phyloP scores from a whole-genome alignment of 208 protist species.

The Wallacemonas sp. region DNA sequence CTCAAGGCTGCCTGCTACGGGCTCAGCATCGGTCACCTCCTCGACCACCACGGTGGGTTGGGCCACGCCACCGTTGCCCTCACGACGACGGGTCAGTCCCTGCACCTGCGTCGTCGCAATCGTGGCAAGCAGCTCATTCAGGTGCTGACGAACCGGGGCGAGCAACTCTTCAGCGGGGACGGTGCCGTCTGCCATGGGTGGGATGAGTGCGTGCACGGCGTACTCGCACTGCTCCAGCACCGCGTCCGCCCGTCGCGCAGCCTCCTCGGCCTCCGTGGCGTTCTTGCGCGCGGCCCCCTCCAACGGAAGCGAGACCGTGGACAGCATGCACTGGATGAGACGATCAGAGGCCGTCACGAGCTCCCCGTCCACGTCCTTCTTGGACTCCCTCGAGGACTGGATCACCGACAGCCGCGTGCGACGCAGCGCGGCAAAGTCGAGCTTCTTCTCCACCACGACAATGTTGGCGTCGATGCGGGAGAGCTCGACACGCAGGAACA shows the following conservation, averaged over 20 bases:
- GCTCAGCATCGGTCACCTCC: background rate
- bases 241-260: constrained; percentile 25
- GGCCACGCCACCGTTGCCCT: too few species aligned
- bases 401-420: constrained; percentile 65
- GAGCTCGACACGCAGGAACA: constrained; percentile 74
- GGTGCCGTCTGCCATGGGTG: constrained; percentile 7
- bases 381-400: constrained; percentile 81
- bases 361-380: constrained; percentile 79
- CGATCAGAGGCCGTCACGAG: constrained; percentile 58
- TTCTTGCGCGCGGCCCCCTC: constrained; percentile 50
- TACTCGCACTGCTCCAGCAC: constrained; percentile 27
- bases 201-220: constrained; percentile 7
- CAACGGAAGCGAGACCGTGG: constrained; percentile 49
- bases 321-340: constrained; percentile 57
- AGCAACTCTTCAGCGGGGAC: constrained; percentile 6
- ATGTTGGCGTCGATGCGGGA: constrained; percentile 81
- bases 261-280: constrained; percentile 23
- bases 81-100: too few species aligned
- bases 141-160: background rate
- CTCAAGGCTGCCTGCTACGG: constrained; percentile 1
- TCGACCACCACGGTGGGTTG: too few species aligned
- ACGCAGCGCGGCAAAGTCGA: constrained; percentile 69
- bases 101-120: background rate
- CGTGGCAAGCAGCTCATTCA: background rate
- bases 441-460: constrained; percentile 73